Evolutionary conservation across 1,139 yeast genomes (phyloP), one percentile per base, ranked within the genome.

Genomic region (Kluyveromyces marxianus): DNA sequence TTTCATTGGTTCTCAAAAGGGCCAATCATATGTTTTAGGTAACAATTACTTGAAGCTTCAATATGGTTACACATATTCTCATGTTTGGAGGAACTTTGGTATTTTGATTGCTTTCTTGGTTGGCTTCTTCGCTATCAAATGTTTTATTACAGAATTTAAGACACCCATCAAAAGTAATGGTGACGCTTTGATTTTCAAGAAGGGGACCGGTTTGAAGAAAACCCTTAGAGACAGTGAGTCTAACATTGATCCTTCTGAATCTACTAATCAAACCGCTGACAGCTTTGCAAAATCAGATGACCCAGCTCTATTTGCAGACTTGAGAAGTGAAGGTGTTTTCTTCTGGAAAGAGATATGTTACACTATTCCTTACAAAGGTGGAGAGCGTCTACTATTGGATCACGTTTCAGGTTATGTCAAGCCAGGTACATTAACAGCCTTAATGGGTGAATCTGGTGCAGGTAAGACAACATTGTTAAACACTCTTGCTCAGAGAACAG

Each of bases 361-460:
- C 51, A 69, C 66, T 37, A 72, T 75, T 35, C 61, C 63, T 6
- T 55, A 62, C 38, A 54, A 50, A 35, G 74, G 74, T 31, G 42
- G 51, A 26, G 46, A 51, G 24, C 59, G 67, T 55, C 62, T 65
- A 50, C 59, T 75, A 35, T 64, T 76, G 50, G 75, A 74, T 51
- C 58, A 68, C 46, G 69, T 77, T 43, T 73, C 74, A 52, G 82
- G 82, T 27, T 76, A 58, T 54, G 74, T 75, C 50, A 66, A 67
- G 41, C 80, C 81, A 1, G 81, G 81, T 42, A 74, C 79, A 4
- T 60, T 77, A 60, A 77, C 81, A 42, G 81, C 81, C 2, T 62
- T 80, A 44, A 79, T 80, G 85, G 86, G 87, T 50, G 85, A 78
- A 56, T 79, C 85, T 25, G 87, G 87, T 57, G 84, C 85, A 38